phyloP scores from a whole-genome alignment of 352 stramenopile genomes.

The Discostella stelligera region DNA sequence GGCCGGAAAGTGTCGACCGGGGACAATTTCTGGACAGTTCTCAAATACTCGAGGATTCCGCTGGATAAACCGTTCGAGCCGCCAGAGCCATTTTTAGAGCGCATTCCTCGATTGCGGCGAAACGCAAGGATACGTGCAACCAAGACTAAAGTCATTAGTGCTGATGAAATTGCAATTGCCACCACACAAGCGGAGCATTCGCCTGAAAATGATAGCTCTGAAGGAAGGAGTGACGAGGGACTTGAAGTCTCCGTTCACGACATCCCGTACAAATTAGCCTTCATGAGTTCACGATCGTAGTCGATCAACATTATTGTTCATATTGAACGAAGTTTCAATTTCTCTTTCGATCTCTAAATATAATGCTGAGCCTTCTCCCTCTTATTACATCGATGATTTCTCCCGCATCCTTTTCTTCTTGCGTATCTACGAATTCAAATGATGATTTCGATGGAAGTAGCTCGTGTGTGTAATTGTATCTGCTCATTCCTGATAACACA shows the following conservation, averaged over 20 bases:
- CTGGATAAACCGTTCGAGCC: slow-evolving; percentile 55
- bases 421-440: slow-evolving; percentile 39
- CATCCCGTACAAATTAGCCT: slow-evolving; percentile 16
- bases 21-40: slow-evolving; percentile 68
- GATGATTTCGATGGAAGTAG: slow-evolving; percentile 46
- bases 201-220: slow-evolving; percentile 3
- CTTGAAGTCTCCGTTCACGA: slow-evolving; percentile 10
- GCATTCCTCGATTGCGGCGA: slow-evolving; percentile 35
- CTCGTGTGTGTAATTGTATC: slow-evolving; percentile 75
- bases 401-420: neutral
- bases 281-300: slow-evolving; percentile 9
- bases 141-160: neutral
- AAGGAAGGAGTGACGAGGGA: neutral
- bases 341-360: slow-evolving; percentile 66
- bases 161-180: neutral
- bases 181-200: neutral
- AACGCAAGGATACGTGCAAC: slow-evolving; percentile 34
- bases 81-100: slow-evolving; percentile 51
- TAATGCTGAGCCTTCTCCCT: slow-evolving; percentile 66
- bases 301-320: neutral
- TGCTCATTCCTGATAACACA: slow-evolving; percentile 55
- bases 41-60: slow-evolving; percentile 29
- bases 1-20: slow-evolving; percentile 33
- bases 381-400: slow-evolving; percentile 38
- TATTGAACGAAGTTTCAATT: neutral